Percentiles rank a stretch among this genome's conserved stretches.
Conservation (phyloP, 139 green algal species). For the Chlorella sp. region DNA sequence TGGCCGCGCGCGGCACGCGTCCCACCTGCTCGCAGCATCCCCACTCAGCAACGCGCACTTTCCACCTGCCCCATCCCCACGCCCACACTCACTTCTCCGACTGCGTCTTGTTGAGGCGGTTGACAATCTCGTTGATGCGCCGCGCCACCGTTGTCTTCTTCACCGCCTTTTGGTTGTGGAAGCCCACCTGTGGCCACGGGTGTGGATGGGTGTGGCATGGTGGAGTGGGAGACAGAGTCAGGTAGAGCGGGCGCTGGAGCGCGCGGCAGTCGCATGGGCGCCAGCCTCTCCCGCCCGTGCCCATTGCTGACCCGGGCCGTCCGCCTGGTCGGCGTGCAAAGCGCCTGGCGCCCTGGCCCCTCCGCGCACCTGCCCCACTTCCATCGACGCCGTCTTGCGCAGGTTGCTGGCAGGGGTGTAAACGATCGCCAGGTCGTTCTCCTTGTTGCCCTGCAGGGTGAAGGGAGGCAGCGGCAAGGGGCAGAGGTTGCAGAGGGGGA, state of each 20-base stretch:
- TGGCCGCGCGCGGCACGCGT: neutral
- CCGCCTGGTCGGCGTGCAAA: too few relatives aligned
- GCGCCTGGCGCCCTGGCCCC: neutral
- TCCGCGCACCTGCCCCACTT: constrained; percentile 81
- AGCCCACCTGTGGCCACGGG: constrained; percentile 84
- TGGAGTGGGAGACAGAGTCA: too few relatives aligned
- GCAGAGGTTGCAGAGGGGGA: too few relatives aligned
- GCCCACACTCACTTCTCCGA: constrained; percentile 57
- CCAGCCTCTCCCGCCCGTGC: too few relatives aligned
- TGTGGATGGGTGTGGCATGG: too few relatives aligned
- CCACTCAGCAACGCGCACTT: neutral
- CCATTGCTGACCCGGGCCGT: too few relatives aligned
- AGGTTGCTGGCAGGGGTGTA: constrained; percentile 96
- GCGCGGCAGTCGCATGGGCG: too few relatives aligned
- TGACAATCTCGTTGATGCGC: constrained; percentile 91
- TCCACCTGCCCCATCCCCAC: neutral
- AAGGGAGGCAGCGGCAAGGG: too few relatives aligned
- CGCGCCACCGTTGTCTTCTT: constrained; percentile 68
- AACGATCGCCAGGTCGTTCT: constrained; percentile 82
- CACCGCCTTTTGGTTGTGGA: constrained; percentile 77
- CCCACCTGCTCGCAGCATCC: neutral
- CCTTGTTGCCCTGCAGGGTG: constrained; percentile 64
- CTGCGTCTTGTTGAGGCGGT: constrained; percentile 92
- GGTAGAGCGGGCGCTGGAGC: too few relatives aligned
- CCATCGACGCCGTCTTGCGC: constrained; percentile 81